Percentiles rank a stretch among this genome's conserved stretches.
phyloP scores from a whole-genome alignment of 2,329 filamentous ascomycete genomes.

The Claviceps sp. region DNA sequence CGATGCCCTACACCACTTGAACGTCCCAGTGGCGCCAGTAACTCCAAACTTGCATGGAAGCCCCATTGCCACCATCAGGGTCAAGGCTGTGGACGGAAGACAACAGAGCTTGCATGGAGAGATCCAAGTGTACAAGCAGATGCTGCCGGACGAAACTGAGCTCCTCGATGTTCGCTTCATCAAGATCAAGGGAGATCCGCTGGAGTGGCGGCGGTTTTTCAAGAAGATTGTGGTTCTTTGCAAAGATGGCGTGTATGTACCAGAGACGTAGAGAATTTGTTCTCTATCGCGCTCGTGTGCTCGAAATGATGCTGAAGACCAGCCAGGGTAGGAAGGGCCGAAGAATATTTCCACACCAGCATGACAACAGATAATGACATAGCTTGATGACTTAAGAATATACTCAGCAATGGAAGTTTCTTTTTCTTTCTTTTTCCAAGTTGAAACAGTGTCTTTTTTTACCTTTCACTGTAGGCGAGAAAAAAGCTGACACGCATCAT shows the following conservation, averaged over 20 bases:
- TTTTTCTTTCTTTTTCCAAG: too few relatives aligned
- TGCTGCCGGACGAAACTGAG: slow-evolving; percentile 41
- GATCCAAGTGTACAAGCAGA: slow-evolving; percentile 56
- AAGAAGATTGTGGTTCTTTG: slow-evolving; percentile 86
- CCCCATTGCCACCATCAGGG: slow-evolving; percentile 49
- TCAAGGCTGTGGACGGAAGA: slow-evolving; percentile 62
- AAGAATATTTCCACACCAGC: background rate
- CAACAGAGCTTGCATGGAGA: slow-evolving; percentile 62
- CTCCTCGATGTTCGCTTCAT: slow-evolving; percentile 79
- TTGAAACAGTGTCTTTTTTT: too few relatives aligned
- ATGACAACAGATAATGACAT: background rate
- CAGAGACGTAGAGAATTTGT: slow-evolving; percentile 22
- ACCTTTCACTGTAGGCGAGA: background rate
- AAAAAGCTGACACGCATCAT: slow-evolving; percentile 5
- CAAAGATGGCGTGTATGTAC: slow-evolving; percentile 63
- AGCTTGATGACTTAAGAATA: background rate
- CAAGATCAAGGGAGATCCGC: slow-evolving; percentile 87
- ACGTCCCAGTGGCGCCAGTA: slow-evolving; percentile 54
- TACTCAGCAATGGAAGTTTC: background rate
- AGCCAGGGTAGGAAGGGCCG: background rate
- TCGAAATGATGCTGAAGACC: background rate
- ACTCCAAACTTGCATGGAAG: slow-evolving; percentile 36
- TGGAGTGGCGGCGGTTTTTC: slow-evolving; percentile 95
- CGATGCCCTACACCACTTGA: slow-evolving; percentile 72
- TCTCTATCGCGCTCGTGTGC: background rate